These are phyloP conservation scores for Fraxinus angustifolia DNA, from an alignment of 305 asterid genomes.

Conservation along the genomic window DNA sequence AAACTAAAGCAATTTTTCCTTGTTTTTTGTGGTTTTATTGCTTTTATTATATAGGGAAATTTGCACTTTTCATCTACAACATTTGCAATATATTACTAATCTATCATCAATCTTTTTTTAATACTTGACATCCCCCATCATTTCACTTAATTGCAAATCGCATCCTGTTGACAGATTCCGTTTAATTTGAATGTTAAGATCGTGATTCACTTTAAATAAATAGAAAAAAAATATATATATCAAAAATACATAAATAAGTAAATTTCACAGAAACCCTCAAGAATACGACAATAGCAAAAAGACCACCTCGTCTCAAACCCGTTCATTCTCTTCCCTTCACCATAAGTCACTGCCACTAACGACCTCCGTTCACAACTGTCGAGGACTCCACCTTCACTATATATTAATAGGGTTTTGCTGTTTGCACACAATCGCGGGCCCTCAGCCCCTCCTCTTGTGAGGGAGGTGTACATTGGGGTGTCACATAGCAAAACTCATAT, in stretches of 20 bases:
- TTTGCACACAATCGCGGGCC: no score
- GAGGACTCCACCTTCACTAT: neutral
- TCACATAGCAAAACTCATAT: no score
- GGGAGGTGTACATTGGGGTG: no score
- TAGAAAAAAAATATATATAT: no score
- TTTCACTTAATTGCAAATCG: neutral
- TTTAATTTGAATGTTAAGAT: neutral
- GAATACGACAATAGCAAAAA: neutral
- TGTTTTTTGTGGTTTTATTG: no score
- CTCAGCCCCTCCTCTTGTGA: no score
- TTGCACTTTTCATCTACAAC: neutral
- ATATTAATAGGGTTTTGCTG: no score
- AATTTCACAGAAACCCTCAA: neutral
- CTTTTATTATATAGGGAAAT: neutral
- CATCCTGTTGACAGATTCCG: neutral
- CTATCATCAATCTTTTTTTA: neutral
- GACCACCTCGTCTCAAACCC: neutral
- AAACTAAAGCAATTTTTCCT: neutral
- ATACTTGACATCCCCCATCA: neutral
- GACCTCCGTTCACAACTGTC: neutral
- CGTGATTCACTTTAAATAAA: neutral
- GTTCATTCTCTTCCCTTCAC: neutral
- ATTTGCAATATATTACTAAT: neutral
- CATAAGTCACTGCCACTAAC: neutral
- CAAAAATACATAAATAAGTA: neutral